Conservation (phyloP, 1,284 basidiomycete genomes). For the Albatrellus sp. region DNA sequence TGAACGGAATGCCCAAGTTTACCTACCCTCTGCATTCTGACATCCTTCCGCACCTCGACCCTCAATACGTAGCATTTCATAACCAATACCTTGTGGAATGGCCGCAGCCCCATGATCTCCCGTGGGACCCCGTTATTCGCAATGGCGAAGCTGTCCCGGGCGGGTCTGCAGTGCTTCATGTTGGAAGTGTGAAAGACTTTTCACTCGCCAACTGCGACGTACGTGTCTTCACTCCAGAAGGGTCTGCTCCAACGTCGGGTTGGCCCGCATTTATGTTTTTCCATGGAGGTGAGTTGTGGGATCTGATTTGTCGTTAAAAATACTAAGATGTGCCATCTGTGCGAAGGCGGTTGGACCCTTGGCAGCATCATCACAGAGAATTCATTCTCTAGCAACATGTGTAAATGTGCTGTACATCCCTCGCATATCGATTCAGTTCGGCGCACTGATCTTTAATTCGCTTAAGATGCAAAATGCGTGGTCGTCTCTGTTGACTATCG, state of each 20-base stretch:
- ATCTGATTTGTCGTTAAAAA: not conserved
- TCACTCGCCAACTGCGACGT: constrained; percentile 32
- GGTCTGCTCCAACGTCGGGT: constrained; percentile 30
- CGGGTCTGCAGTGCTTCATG: constrained; percentile 36
- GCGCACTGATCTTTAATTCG: no score
- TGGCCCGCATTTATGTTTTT: constrained; percentile 55
- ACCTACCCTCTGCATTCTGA: constrained; percentile 47
- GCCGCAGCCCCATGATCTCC: constrained; percentile 38
- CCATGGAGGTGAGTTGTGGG: constrained; percentile 36
- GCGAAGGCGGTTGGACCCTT: constrained; percentile 56
- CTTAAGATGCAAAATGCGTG: constrained; percentile 35
- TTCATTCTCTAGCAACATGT: constrained; percentile 45
- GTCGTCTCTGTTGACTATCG: constrained; percentile 64
- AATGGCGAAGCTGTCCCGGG: constrained; percentile 42
- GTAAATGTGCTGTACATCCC: constrained; percentile 27
- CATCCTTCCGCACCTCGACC: constrained; percentile 40
- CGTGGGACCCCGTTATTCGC: constrained; percentile 48
- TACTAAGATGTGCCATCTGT: not conserved
- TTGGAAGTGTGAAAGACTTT: constrained; percentile 40
- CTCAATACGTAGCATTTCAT: constrained; percentile 54
- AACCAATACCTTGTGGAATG: constrained; percentile 32
- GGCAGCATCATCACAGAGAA: constrained; percentile 48
- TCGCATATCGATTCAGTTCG: not conserved
- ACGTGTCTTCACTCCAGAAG: constrained; percentile 47
- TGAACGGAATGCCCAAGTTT: constrained; percentile 2